Evolutionary conservation across 179 eudicot genomes (phyloP), one percentile per base, ranked within the genome.

Genomic region (Vitellaria paradoxa): DNA sequence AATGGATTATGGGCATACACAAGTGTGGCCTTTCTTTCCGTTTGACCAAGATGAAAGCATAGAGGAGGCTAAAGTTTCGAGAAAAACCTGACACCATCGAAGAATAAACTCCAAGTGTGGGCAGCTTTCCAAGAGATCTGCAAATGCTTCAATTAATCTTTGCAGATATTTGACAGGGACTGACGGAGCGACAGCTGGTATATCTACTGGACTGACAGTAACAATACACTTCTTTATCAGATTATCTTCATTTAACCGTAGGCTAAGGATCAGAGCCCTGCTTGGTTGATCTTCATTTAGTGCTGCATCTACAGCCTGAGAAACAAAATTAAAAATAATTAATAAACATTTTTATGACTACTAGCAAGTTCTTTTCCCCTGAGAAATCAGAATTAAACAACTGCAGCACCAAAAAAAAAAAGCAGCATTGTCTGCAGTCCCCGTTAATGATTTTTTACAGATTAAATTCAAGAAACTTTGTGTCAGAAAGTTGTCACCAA

Each of bases 41-140:
- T 30, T n/a, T 46, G 14, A 60, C 21, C 14, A 65, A 23, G 14
- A 65, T 49, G 63, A 10, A 67, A 49, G n/a, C 42, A 24, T 23
- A 45, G 2, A 50, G 72, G 9, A 17, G 61, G 15, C 47, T 17
- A 21, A 56, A 24, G 64, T 68, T 57, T n/a, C 2, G 52, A 76
- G 65, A 82, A 79, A 78, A 64, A 95, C 99, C 97, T 93, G 97
- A 83, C 91, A 89, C 99, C 99, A 96, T 74, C 91, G 83, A 74
- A 96, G 93, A 76, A 93, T 84, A 76, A 93, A 93, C 84, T 96
- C 99, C 87, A 96, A 78, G 81, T 87, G 93, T 14, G 97, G 98
- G 81, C 87, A 89, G 56, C 80, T 86, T 77, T 96, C 99, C 65
- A 92, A 75, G 78, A 96, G 99, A 65, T 90, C 94, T 18, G 96